A percentile compares a stretch with the other conserved stretches of the same genome.
phyloP scores from a whole-genome alignment of 2,329 filamentous ascomycete genomes.

The Anthostomella pinea region DNA sequence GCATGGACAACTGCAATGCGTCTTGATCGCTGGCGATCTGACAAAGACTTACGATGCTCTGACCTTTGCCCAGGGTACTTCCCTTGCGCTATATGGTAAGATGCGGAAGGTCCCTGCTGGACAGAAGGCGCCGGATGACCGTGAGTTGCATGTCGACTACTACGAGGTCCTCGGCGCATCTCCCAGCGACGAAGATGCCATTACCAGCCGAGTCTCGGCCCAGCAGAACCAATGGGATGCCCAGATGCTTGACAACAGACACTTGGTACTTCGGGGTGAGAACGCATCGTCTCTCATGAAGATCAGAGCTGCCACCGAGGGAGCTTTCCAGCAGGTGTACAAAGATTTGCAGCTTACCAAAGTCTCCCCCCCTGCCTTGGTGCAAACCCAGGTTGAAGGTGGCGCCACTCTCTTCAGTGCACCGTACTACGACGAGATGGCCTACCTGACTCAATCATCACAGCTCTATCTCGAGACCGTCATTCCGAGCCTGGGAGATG shows the following conservation, averaged over 20 bases:
- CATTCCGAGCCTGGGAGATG: slow-evolving; percentile 84
- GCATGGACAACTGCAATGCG: slow-evolving; percentile 80
- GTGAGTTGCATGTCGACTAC: slow-evolving; percentile 88
- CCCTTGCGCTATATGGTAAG: slow-evolving; percentile 79
- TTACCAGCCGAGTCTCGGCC: slow-evolving; percentile 69
- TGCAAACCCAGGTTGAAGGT: slow-evolving; percentile 93
- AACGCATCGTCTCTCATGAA: slow-evolving; percentile 82
- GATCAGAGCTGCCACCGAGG: slow-evolving; percentile 76
- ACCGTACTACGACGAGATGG: slow-evolving; percentile 83
- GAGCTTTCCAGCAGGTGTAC: slow-evolving; percentile 77
- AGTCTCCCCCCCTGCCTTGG: slow-evolving; percentile 84
- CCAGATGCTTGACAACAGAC: slow-evolving; percentile 72
- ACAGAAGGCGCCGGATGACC: slow-evolving; percentile 74
- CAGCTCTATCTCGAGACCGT: slow-evolving; percentile 97
- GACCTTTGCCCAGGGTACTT: slow-evolving; percentile 83
- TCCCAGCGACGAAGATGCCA: slow-evolving; percentile 83
- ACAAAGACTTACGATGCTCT: slow-evolving; percentile 90
- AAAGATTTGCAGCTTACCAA: slow-evolving; percentile 75
- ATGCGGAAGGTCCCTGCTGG: slow-evolving; percentile 77
- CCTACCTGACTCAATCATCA: slow-evolving; percentile 94
- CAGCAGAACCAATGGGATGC: slow-evolving; percentile 55
- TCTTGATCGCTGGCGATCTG: slow-evolving; percentile 72
- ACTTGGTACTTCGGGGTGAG: slow-evolving; percentile 83
- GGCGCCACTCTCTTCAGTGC: slow-evolving; percentile 88
- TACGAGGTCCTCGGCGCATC: slow-evolving; percentile 77